phyloP scores from a whole-genome alignment of 352 stramenopile species.

The Pythium monospermum region DNA sequence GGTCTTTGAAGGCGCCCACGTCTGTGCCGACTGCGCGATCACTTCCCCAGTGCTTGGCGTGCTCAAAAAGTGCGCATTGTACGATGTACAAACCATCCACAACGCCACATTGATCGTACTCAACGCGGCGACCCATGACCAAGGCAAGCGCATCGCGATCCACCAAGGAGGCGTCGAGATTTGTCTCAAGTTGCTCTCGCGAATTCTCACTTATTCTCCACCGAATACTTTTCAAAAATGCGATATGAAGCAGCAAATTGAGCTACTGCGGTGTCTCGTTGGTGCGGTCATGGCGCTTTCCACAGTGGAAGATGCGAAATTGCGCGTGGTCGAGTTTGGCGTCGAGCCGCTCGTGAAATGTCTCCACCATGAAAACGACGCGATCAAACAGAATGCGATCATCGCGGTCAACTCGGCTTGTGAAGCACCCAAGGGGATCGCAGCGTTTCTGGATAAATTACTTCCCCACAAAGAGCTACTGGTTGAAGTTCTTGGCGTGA shows the following conservation, averaged over 20 bases:
- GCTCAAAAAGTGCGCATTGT: constrained; percentile 50
- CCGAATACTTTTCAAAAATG: constrained; percentile 23
- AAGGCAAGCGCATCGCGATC: constrained; percentile 52
- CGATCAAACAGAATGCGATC: constrained; percentile 43
- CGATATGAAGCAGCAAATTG: constrained; percentile 22
- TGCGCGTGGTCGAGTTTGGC: constrained; percentile 61
- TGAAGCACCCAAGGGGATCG: constrained; percentile 40
- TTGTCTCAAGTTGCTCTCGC: constrained; percentile 48
- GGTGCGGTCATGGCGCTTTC: constrained; percentile 64
- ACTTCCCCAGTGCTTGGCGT: constrained; percentile 44
- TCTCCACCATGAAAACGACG: constrained; percentile 33
- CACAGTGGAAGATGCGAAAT: constrained; percentile 60
- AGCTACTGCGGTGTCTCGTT: constrained; percentile 51
- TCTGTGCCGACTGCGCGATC: constrained; percentile 36
- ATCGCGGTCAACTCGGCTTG: constrained; percentile 65
- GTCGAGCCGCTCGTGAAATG: constrained; percentile 58
- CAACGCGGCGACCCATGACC: constrained; percentile 47
- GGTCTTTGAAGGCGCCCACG: constrained; percentile 44
- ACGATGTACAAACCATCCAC: constrained; percentile 35
- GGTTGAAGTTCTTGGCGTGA: constrained; percentile 48
- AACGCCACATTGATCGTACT: constrained; percentile 38
- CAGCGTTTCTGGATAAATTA: constrained; percentile 38
- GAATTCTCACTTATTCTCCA: constrained; percentile 21
- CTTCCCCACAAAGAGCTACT: constrained; percentile 33
- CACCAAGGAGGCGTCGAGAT: constrained; percentile 42